Base-by-base conservation (phyloP, 208 protist species). In the Trypanosoma avium region DNA sequence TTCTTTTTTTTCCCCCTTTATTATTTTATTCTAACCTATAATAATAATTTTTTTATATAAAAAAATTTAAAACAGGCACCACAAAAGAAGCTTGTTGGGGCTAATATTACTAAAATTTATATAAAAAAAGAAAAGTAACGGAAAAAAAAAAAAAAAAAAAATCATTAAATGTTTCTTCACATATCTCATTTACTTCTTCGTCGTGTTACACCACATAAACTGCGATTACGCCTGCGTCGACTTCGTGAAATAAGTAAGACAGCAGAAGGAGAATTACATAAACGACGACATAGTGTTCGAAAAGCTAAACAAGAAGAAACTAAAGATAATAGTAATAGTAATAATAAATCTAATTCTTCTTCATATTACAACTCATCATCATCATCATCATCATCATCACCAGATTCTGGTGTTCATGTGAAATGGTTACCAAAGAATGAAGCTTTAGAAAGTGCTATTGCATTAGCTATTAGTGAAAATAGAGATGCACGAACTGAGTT, bases 401-500 rank as follows among this genome's bases (percentile, higher is more conserved):
- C 10, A 17, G 35, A n/a, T 43, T 4, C 49, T 22, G 52, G 59
- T 4, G 21, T 55, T 21, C 48, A 48, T 46, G 58, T 77, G 24
- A 42, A 71, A 8, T 71, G 84, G 27, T 76, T 95, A n/a, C 90
- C 90, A 0, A 64, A 56, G 17, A 95, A 93, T 54, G 65, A 77
- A 21, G 74, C 67, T 0, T 63, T 95, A n/a, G 86, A 93, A 67
- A 80, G 77, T 4, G 79, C 90, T 1, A 84, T 93, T 42, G 90
- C 90, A 30, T 77, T 91, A 13, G 73, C 81, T 6, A 80, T 95
- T 27, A 79, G 75, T 73, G 73, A 87, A 40, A 80, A 91, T 55
- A 73, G 81, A 9, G 90, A 95, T 54, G 82, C 86, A 8, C 77
- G 90, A 8, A 80, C 90, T 2, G 82, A 92, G 67, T 75, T 95